Percentiles rank a stretch among this genome's conserved stretches.
Conservation (phyloP, 805 yeast species). For the Teunomyces stri region DNA sequence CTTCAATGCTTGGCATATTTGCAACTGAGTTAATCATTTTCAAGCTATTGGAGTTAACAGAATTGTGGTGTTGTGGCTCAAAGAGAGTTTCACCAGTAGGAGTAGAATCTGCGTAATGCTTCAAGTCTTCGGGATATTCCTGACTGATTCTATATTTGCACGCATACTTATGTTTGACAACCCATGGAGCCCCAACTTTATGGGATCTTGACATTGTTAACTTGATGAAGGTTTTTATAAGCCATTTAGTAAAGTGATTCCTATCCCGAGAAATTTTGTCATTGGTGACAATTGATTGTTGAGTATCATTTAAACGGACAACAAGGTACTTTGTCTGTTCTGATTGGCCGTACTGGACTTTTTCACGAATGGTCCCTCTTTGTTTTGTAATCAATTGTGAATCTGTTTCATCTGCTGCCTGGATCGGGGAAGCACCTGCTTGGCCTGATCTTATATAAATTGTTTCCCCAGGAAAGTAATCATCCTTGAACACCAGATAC, state of each 20-base stretch:
- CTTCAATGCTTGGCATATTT: neutral
- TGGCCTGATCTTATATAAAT: constrained; percentile 54
- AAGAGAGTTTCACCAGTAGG: constrained; percentile 29
- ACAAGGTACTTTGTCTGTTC: constrained; percentile 64
- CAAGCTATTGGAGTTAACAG: neutral
- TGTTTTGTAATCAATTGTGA: constrained; percentile 22
- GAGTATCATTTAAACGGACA: constrained; percentile 49
- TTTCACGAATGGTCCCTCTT: constrained; percentile 74
- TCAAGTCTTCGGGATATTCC: constrained; percentile 56
- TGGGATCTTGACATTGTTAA: constrained; percentile 72
- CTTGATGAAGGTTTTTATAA: constrained; percentile 84
- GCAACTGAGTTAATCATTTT: constrained; percentile 1
- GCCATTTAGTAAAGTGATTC: constrained; percentile 83
- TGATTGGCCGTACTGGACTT: constrained; percentile 67
- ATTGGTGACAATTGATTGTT: constrained; percentile 70
- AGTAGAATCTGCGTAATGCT: constrained; percentile 35
- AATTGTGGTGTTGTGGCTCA: constrained; percentile 10
- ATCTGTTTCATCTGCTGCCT: neutral
- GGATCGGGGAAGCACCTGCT: neutral
- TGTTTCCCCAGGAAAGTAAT: constrained; percentile 88
- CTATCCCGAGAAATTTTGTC: constrained; percentile 78
- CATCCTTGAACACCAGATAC: constrained; percentile 70
- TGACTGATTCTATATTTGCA: constrained; percentile 62
- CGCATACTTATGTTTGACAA: constrained; percentile 77
- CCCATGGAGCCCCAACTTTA: constrained; percentile 95